Conservation (phyloP, 805 yeast species). For the Candida easanensis region DNA sequence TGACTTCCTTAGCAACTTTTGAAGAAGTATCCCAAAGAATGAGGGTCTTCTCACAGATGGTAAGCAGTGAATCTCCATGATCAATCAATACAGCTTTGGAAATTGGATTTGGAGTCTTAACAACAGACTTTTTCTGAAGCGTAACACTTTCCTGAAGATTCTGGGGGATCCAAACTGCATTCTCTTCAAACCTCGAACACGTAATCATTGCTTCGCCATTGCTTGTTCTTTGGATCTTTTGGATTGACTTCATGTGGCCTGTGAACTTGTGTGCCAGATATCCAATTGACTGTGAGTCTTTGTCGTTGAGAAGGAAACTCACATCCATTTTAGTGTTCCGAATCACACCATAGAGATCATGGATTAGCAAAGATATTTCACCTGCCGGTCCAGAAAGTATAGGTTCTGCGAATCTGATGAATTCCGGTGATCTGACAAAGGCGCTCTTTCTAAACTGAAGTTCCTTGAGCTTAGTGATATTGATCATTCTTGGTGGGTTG, state of each 20-base stretch:
- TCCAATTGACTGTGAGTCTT: conserved; percentile 21
- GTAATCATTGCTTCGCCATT: conserved; percentile 63
- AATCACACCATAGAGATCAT: conserved; percentile 41
- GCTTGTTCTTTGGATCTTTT: conserved; percentile 59
- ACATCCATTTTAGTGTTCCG: conserved; percentile 32
- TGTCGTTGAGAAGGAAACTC: conserved; percentile 21
- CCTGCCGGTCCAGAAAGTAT: conserved; percentile 18
- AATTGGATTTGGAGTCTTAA: conserved; percentile 46
- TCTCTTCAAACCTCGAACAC: conserved; percentile 58
- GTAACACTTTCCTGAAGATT: conserved; percentile 32
- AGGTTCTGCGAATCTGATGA: conserved; percentile 35
- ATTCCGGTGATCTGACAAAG: conserved; percentile 32
- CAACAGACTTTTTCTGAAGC: conserved; percentile 36
- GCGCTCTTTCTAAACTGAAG: conserved; percentile 25
- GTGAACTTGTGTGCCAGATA: conserved; percentile 57
- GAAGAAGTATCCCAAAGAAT: conserved; percentile 60
- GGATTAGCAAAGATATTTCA: conserved; percentile 41
- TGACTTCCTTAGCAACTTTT: conserved; percentile 24
- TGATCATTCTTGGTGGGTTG: conserved; percentile 54
- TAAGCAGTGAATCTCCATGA: conserved; percentile 43
- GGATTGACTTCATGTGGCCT: conserved; percentile 84
- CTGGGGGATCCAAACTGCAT: conserved; percentile 56
- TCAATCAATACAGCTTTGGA: conserved; percentile 47
- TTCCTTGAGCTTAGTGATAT: conserved; percentile 35
- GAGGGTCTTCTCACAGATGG: conserved; percentile 42